Base-by-base conservation (phyloP, 2,329 filamentous ascomycete genomes). In the Cladosporium oxysporum region DNA sequence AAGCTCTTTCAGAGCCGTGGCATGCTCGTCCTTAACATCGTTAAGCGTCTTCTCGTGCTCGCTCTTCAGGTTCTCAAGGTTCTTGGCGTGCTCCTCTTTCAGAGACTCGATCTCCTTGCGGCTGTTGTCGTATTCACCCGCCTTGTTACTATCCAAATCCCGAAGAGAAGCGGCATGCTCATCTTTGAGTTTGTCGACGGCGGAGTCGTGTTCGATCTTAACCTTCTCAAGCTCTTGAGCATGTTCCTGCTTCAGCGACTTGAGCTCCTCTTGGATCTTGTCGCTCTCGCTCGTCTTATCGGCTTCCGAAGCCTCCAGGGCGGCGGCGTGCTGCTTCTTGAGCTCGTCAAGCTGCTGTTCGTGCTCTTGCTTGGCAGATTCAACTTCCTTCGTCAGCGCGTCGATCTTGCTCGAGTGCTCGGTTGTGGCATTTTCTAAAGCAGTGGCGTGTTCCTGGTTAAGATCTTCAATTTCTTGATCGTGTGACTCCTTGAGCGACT, bases 51-150 rank as follows among this genome's bases (percentile, higher is more conserved):
- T 66, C 18, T 50, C 35, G 26, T 66, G 44, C 16, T 41, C 57
- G 12, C 11, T 31, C 52, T 68, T 59, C 10, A 58, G 23, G 5
- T 31, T 28, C 12, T 64, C 52, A 6, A 69, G 57, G 14, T 67
- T 55, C 29, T 58, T 50, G n/a, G 64, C 57, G 23, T 62, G 59
- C 58, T 70, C 69, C 26, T 67, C 58, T 31, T 67, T 66, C 29
- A 72, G 68, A 5, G 65, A 68, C 16, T 70, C 69, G 8, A 71
- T 64, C 29, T 69, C 67, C 26, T 68, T 68, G 41, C 72, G 71
- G 41, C 71, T 62, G 37, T 65, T 66, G 3, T 47, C 37, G 55
- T 69, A 26, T 41, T 71, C 69, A 10, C 49, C 49, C 11, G 31
- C n/a, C 14, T 58, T 37, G 23, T 58, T 33, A 14, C 47, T 28